Conservation (phyloP, 139 green algal genomes). For the Coccomyxa sp. region DNA sequence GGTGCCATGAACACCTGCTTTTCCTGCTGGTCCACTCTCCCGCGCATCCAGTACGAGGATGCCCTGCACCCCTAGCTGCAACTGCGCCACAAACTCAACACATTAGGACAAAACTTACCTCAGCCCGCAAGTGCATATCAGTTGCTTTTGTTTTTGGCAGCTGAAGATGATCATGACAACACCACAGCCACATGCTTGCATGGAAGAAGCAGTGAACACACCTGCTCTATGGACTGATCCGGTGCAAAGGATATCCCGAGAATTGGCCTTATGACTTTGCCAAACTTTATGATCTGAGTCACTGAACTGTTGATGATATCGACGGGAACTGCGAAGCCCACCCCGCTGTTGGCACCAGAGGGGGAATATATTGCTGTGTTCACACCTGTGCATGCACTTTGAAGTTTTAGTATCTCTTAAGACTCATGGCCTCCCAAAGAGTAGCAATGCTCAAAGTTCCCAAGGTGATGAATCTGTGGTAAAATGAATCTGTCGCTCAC, state of each 20-base stretch:
- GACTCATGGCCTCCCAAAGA: not conserved
- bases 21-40: conserved; percentile 65
- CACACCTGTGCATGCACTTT: conserved; percentile 39
- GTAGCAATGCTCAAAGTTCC: not conserved
- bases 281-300: conserved; percentile 69
- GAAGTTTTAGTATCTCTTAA: not conserved
- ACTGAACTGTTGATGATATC: conserved; percentile 58
- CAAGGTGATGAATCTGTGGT: not conserved
- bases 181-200: too few species aligned
- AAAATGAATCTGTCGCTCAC: not conserved
- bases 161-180: too few species aligned
- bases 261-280: conserved; percentile 59
- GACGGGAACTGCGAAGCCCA: conserved; percentile 60
- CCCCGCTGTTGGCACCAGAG: conserved; percentile 65
- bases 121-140: too few species aligned
- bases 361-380: conserved; percentile 81
- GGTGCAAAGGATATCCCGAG: conserved; percentile 90
- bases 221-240: conserved; percentile 52
- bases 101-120: not conserved
- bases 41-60: conserved; percentile 79
- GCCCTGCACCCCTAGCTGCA: conserved; percentile 60
- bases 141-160: too few species aligned
- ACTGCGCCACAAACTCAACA: not conserved
- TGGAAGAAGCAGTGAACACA: not conserved
- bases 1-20: conserved; percentile 71